Evolutionary conservation across 2,329 filamentous ascomycete genomes (phyloP).

Genomic region (Aspergillus awamori): DNA sequence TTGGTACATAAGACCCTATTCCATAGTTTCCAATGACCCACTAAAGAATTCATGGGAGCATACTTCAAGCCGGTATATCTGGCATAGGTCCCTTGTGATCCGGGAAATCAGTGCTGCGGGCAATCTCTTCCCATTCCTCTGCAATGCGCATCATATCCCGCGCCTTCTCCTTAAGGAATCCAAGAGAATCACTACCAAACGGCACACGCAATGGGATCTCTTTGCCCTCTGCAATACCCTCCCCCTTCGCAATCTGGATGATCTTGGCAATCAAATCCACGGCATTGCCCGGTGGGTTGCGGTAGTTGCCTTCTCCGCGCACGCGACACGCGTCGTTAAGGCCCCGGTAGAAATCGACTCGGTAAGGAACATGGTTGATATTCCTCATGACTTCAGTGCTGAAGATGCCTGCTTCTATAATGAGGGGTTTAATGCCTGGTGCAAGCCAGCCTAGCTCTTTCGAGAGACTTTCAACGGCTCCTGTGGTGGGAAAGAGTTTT

Average conservation of each 20-base stretch:
- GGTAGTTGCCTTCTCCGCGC: background rate
- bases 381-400: slow-evolving; percentile 5
- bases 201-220: background rate
- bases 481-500: background rate
- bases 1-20: no score
- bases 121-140: background rate
- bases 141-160: background rate
- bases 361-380: background rate
- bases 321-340: background rate
- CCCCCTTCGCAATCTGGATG: background rate
- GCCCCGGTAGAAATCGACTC: background rate
- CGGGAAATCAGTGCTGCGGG: background rate
- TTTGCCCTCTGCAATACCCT: background rate
- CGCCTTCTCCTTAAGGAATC: background rate
- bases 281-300: background rate
- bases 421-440: slow-evolving; percentile 6
- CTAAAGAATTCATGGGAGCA: no score
- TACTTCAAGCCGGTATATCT: no score
- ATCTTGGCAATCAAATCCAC: background rate
- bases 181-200: background rate
- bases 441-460: slow-evolving; percentile 7
- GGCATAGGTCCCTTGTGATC: background rate
- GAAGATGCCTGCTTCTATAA: slow-evolving; percentile 2
- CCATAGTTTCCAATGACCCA: no score
- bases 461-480: background rate